These are phyloP conservation scores for Malus orientalis DNA, from an alignment of 306 rosid species.

Conservation along the genomic window DNA sequence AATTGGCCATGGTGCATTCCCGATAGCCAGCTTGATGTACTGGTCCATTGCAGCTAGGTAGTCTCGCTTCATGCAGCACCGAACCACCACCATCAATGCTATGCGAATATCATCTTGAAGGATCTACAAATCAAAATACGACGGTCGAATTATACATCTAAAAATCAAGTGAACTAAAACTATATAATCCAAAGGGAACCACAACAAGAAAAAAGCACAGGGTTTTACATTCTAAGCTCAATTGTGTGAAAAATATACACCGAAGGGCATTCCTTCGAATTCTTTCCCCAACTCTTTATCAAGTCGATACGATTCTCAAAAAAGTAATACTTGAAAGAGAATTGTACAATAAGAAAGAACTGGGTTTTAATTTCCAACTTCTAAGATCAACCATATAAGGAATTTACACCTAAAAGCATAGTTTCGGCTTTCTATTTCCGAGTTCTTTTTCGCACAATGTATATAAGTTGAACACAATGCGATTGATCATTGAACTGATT, in stretches of 20 bases:
- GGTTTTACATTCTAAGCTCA: background rate
- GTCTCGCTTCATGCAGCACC: slow-evolving; percentile 92
- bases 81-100: slow-evolving; percentile 71
- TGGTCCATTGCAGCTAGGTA: slow-evolving; percentile 98
- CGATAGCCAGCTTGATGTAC: slow-evolving; percentile 87
- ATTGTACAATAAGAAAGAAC: no score
- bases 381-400: background rate
- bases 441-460: background rate
- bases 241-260: background rate
- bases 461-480: background rate
- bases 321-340: background rate
- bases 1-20: slow-evolving; percentile 99
- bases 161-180: background rate
- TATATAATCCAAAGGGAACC: background rate
- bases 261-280: background rate
- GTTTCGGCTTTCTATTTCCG: background rate
- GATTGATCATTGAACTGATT: background rate
- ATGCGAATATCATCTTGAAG: slow-evolving; percentile 87
- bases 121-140: slow-evolving; percentile 38
- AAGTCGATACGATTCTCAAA: background rate
- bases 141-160: background rate
- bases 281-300: background rate
- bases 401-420: background rate
- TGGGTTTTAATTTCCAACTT: background rate
- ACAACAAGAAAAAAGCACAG: background rate